Evolutionary conservation across 1,284 basidiomycete genomes (phyloP).

Genomic region (Tranzscheliella williamsii): DNA sequence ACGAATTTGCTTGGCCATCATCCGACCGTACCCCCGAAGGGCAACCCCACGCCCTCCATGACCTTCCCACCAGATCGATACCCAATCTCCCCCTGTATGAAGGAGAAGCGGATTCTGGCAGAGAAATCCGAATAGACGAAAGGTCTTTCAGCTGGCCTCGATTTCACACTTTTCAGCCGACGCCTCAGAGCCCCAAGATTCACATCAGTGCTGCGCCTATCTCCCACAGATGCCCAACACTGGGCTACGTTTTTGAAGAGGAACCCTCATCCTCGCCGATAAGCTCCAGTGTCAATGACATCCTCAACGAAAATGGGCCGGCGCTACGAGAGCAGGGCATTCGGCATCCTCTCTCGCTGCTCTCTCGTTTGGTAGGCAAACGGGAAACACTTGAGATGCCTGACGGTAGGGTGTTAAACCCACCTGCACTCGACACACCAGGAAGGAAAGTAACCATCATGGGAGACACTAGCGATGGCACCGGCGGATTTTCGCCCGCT

Average conservation of each 20-base stretch:
- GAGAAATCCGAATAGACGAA: constrained; percentile 43
- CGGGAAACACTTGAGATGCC: constrained; percentile 46
- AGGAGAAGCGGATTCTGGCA: constrained; percentile 43
- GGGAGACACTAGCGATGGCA: constrained; percentile 57
- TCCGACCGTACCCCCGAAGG: constrained; percentile 2
- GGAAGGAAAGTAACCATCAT: constrained; percentile 56
- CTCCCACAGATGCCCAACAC: constrained; percentile 52
- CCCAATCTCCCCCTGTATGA: constrained; percentile 49
- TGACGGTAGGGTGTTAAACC: constrained; percentile 47
- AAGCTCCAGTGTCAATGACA: constrained; percentile 26
- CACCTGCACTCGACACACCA: constrained; percentile 45
- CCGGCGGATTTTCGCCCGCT: constrained; percentile 24
- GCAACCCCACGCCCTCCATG: constrained; percentile 7
- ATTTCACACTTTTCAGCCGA: constrained; percentile 29
- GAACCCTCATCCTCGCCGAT: constrained; percentile 30
- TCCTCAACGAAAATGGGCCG: constrained; percentile 44
- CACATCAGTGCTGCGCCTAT: constrained; percentile 55
- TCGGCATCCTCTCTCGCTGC: constrained; percentile 47
- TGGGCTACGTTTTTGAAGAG: constrained; percentile 56
- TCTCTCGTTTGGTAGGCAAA: constrained; percentile 32
- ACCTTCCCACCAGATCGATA: constrained; percentile 20
- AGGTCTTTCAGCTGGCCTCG: constrained; percentile 45
- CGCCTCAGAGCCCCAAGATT: constrained; percentile 23
- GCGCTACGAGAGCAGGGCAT: constrained; percentile 46
- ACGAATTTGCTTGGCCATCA: constrained; percentile 54